Base-by-base conservation (phyloP, 257 asterid genomes). In the Parsonsia alboflavescens region DNA sequence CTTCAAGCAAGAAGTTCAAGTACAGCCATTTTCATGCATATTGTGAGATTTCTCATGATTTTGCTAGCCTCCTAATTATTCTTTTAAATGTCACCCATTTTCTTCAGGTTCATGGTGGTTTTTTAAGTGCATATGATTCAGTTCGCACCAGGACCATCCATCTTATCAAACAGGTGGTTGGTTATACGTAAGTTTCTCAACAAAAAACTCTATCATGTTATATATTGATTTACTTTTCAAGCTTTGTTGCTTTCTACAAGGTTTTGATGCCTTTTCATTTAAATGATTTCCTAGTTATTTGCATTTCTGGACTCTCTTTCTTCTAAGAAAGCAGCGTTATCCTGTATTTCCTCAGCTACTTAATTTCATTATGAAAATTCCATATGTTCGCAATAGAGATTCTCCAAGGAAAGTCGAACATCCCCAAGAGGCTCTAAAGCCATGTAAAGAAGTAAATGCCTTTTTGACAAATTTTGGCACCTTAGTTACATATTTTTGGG, bases 41-140 rank as follows among this genome's bases (percentile, higher is more conserved):
- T 73, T 48, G 57, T 59, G 26, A 26, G 50, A 46, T 76, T 63
- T 65, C 8, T 48, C 57, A 49, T 28, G 63, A 24, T 39, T 21
- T 46, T 44, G 10, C 30, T 28, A 5, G 28, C 17, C 45, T 50
- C 45, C 16, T 11, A n/a, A 28, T 10, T 52, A 41, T 61, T 50
- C 42, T 63, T 39, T 66, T 36, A 26, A 62, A 46, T 39, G 21
- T 71, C 59, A 24, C 71, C 66, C 65, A 49, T 46, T 62, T 72
- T 73, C 57, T 71, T 62, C 90, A 94, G 97, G 97, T 94, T 75
- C 99, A 94, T 76, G 82, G 96, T 82, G 99, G 99, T 75, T 94
- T 94, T 82, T 84, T 94, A 80, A 83, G 86, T 76, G 99, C 99
- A 68, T 94, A 94, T 81, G 99, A 94, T 86, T 94, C 99, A 7